A percentile compares a stretch with the other conserved stretches of the same genome.
phyloP scores from a whole-genome alignment of 2,329 filamentous ascomycete genomes.

The Hypoxylon sp. region DNA sequence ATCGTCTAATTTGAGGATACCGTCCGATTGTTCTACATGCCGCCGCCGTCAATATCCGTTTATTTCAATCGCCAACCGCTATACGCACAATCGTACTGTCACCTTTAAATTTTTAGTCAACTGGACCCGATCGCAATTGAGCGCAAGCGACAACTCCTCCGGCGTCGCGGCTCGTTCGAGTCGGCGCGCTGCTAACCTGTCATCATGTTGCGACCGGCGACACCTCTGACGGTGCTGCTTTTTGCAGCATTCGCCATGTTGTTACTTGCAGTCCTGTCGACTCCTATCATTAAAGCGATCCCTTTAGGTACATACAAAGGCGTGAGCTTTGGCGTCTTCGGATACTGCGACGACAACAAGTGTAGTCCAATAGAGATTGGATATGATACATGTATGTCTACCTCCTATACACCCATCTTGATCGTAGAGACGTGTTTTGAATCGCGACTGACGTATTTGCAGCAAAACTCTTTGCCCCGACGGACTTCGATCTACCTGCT shows the following conservation, averaged over 20 bases:
- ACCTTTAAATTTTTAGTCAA: slow-evolving; percentile 28
- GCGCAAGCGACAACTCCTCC: slow-evolving; percentile 27
- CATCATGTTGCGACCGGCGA: slow-evolving; percentile 90
- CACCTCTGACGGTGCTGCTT: slow-evolving; percentile 88
- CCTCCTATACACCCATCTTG: slow-evolving; percentile 19
- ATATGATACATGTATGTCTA: slow-evolving; percentile 80
- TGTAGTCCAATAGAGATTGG: slow-evolving; percentile 85
- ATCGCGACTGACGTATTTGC: slow-evolving; percentile 34
- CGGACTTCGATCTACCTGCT: slow-evolving; percentile 68
- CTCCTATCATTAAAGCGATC: slow-evolving; percentile 87
- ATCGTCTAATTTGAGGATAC: neutral
- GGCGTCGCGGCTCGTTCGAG: slow-evolving; percentile 51
- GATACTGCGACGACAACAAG: slow-evolving; percentile 76
- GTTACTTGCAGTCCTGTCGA: slow-evolving; percentile 89
- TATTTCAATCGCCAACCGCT: slow-evolving; percentile 28
- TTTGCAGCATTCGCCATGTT: slow-evolving; percentile 87
- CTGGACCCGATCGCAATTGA: slow-evolving; percentile 23
- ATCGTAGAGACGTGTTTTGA: slow-evolving; percentile 5
- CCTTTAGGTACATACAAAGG: slow-evolving; percentile 83
- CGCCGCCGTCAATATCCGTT: slow-evolving; percentile 39
- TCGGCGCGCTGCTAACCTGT: slow-evolving; percentile 52
- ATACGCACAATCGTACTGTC: slow-evolving; percentile 30
- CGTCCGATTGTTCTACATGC: slow-evolving; percentile 45
- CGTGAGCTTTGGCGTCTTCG: slow-evolving; percentile 91
- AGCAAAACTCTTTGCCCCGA: slow-evolving; percentile 40